Percentiles rank a stretch among this genome's conserved stretches.
phyloP scores from a whole-genome alignment of 2,329 filamentous ascomycete species.

The Trichoderma koningiopsis region DNA sequence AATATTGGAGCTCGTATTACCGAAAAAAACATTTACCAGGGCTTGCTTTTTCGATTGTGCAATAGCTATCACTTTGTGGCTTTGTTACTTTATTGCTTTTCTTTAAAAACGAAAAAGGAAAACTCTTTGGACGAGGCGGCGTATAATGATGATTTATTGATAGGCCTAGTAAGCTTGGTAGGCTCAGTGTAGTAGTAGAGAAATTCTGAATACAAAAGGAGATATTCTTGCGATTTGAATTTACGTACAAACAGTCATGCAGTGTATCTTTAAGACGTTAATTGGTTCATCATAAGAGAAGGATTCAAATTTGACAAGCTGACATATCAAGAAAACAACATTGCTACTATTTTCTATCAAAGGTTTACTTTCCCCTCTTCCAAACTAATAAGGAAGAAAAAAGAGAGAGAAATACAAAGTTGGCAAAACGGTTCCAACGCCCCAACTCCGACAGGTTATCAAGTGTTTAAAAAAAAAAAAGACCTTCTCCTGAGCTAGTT shows the following conservation, averaged over 20 bases:
- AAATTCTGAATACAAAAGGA: neutral
- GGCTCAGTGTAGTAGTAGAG: neutral
- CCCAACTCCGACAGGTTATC: constrained; percentile 18
- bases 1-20: constrained; percentile 17
- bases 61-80: neutral
- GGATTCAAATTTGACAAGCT: neutral
- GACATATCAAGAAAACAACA: neutral
- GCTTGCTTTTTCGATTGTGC: neutral
- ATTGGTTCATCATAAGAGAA: neutral
- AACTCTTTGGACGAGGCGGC: neutral
- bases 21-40: constrained; percentile 9
- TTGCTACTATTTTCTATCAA: constrained; percentile 22
- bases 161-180: neutral
- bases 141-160: neutral
- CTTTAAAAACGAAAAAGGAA: neutral
- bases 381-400: too few species aligned
- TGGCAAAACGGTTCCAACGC: neutral
- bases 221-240: neutral
- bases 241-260: neutral
- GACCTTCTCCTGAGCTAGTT: neutral
- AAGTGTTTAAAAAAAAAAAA: neutral
- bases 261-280: neutral
- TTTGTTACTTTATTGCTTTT: neutral
- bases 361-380: neutral
- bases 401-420: neutral